Evolutionary conservation across 345 rosid genomes (phyloP).

Genomic region (Eucalyptus pumila): DNA sequence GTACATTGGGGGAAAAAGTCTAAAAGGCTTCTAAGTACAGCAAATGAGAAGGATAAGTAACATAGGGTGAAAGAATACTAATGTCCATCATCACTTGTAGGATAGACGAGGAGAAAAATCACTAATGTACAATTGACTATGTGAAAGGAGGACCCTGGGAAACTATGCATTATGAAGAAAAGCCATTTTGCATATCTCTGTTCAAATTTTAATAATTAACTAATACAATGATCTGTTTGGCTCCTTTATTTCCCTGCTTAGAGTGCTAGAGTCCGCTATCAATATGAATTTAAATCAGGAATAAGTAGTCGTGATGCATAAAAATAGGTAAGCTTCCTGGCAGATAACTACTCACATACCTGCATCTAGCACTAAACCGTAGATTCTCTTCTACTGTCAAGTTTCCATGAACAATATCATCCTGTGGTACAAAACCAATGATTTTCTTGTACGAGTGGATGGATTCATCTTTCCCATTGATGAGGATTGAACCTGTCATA

Average conservation of each 20-base stretch:
- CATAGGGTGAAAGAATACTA: not conserved
- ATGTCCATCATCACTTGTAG: not conserved
- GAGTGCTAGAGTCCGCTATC: not conserved
- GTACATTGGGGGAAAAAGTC: not conserved
- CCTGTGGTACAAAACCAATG: constrained; percentile 89
- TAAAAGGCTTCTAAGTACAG: not conserved
- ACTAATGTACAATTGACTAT: not conserved
- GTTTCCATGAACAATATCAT: constrained; percentile 91
- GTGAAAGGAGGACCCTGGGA: not conserved
- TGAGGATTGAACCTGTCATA: constrained; percentile 48
- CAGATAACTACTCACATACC: constrained; percentile 21
- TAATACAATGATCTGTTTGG: not conserved
- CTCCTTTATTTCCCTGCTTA: not conserved
- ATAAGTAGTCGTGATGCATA: not conserved
- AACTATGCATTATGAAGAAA: not conserved
- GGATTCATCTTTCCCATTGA: constrained; percentile 67
- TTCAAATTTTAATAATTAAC: not conserved
- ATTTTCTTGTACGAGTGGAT: constrained; percentile 69
- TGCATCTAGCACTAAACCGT: constrained; percentile 82
- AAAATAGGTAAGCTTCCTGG: not conserved
- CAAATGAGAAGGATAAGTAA: not conserved
- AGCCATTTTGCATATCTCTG: not conserved
- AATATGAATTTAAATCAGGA: not conserved
- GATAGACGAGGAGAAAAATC: not conserved
- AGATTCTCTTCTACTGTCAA: constrained; percentile 92